phyloP scores from a whole-genome alignment of 2,329 filamentous ascomycete genomes.

The Cladosporium halotolerans region DNA sequence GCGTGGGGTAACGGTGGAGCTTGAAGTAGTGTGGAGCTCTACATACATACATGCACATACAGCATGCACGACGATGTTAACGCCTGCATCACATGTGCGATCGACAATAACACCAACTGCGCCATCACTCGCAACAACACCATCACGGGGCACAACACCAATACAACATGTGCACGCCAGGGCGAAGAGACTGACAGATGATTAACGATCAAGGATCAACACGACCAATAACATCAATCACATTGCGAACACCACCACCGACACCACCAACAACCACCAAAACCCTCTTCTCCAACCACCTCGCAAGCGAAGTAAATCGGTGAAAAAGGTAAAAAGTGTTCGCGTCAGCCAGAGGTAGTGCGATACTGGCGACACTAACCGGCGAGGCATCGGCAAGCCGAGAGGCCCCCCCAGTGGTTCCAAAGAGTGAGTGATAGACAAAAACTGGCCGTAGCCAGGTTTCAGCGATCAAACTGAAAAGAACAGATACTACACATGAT shows the following conservation, averaged over 20 bases:
- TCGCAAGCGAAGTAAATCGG: constrained; percentile 8
- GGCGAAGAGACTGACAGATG: no score
- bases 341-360: constrained; percentile 9
- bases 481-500: constrained; percentile 12
- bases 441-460: constrained; percentile 5
- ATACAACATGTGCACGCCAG: no score
- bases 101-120: neutral
- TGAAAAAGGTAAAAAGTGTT: constrained; percentile 4
- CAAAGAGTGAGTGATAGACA: constrained; percentile 7
- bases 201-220: no score
- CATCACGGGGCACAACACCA: no score
- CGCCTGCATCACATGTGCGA: neutral
- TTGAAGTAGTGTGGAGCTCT: no score
- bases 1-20: no score
- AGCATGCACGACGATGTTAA: neutral
- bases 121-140: no score
- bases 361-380: constrained; percentile 11
- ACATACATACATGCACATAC: no score
- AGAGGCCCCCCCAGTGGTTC: constrained; percentile 5
- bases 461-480: constrained; percentile 12
- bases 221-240: neutral
- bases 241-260: neutral
- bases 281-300: constrained; percentile 6
- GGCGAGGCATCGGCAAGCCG: constrained; percentile 7
- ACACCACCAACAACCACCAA: neutral